Conservation (phyloP, 768 basidiomycete genomes). For the Mycena amicta region DNA sequence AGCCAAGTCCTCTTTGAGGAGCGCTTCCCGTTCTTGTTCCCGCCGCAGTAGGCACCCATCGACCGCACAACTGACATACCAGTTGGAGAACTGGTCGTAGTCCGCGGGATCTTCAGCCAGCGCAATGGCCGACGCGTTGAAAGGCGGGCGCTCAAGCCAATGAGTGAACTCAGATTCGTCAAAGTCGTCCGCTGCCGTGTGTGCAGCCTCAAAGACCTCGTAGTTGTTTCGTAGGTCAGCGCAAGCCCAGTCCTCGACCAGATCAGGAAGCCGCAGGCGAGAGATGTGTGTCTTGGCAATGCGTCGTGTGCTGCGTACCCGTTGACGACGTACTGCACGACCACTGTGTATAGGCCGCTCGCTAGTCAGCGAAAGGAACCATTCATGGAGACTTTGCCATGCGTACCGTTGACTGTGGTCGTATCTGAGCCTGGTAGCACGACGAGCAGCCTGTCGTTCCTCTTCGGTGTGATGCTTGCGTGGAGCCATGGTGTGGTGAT, state of each 20-base stretch:
- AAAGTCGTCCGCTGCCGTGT: neutral
- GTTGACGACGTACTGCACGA: neutral
- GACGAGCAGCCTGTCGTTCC: too few species aligned
- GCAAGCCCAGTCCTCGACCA: neutral
- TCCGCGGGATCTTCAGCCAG: neutral
- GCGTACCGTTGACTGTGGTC: neutral
- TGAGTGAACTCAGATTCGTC: neutral
- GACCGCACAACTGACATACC: neutral
- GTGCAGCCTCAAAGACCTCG: neutral
- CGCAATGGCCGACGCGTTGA: neutral
- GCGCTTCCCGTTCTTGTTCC: neutral
- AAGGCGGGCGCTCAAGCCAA: neutral
- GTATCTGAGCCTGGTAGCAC: too few species aligned
- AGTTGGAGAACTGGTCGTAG: neutral
- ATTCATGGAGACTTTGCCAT: neutral
- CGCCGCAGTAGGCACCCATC: neutral
- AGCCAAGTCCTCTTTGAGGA: neutral
- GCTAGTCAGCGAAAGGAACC: neutral
- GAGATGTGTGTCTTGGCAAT: neutral
- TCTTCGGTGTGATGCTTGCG: too few species aligned
- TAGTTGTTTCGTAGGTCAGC: neutral
- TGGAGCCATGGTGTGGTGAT: too few species aligned
- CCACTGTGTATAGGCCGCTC: neutral
- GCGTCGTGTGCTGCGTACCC: neutral
- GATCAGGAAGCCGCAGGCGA: neutral